A percentile compares a stretch with the other conserved stretches of the same genome.
Conservation (phyloP, 352 stramenopile genomes). For the Blastocystis sp. region DNA sequence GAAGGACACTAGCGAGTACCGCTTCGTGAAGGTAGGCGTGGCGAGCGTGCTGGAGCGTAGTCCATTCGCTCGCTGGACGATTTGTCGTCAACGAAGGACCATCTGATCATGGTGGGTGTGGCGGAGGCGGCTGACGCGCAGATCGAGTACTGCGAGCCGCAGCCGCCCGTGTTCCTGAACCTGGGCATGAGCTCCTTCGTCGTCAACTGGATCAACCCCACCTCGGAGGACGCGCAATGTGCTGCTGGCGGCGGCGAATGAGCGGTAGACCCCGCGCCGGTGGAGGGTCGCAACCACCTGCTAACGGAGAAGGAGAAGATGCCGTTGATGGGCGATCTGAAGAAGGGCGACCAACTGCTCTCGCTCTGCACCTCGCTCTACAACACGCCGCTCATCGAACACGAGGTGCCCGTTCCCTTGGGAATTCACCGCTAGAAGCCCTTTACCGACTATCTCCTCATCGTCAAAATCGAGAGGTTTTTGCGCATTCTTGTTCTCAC, state of each 20-base stretch:
- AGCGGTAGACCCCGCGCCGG: background rate
- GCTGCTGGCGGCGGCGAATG: background rate
- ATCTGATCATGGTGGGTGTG: slow-evolving; percentile 9
- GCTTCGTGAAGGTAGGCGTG: background rate
- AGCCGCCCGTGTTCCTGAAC: slow-evolving; percentile 55
- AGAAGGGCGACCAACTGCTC: slow-evolving; percentile 42
- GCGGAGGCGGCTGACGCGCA: background rate
- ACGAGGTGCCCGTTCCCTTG: background rate
- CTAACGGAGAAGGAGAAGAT: slow-evolving; percentile 54
- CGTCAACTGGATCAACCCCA: slow-evolving; percentile 60
- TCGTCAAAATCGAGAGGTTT: slow-evolving; percentile 39
- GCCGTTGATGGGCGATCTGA: slow-evolving; percentile 55
- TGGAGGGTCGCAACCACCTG: slow-evolving; percentile 36
- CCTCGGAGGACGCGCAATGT: slow-evolving; percentile 20
- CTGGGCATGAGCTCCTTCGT: slow-evolving; percentile 54
- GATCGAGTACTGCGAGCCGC: slow-evolving; percentile 56
- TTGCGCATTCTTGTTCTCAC: background rate
- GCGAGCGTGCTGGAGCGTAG: background rate
- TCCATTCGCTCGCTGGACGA: slow-evolving; percentile 43
- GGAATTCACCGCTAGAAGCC: background rate
- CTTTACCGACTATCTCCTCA: slow-evolving; percentile 47
- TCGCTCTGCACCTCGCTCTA: slow-evolving; percentile 49
- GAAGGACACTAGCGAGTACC: background rate
- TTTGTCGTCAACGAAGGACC: slow-evolving; percentile 27
- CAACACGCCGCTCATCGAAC: slow-evolving; percentile 53